phyloP scores from a whole-genome alignment of 1,139 yeast species.

The Sugiyamaella paludigena region DNA sequence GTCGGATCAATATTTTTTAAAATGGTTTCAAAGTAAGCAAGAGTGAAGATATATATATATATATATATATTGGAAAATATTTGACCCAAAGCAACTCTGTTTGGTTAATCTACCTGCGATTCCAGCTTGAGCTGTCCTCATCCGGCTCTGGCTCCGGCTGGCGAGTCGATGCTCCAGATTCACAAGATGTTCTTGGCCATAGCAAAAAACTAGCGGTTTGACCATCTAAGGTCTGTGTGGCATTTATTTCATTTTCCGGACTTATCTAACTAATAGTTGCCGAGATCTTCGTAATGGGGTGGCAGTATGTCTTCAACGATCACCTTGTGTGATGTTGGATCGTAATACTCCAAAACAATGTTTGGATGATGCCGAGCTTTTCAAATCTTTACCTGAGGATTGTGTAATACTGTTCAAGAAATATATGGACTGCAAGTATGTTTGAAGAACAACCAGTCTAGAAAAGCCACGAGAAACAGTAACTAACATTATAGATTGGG shows the following conservation, averaged over 20 bases:
- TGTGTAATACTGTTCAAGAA: conserved; percentile 83
- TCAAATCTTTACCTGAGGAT: conserved; percentile 76
- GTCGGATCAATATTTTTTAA: not conserved
- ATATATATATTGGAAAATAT: too few species aligned
- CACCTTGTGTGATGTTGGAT: conserved; percentile 92
- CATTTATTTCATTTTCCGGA: too few species aligned
- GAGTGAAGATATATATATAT: too few species aligned
- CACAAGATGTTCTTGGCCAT: too few species aligned
- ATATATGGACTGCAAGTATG: conserved; percentile 75
- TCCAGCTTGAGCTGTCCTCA: too few species aligned
- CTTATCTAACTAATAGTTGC: conserved; percentile 52
- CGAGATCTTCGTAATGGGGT: conserved; percentile 90
- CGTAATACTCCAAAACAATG: conserved; percentile 90
- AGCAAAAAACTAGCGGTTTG: too few species aligned
- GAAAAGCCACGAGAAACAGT: conserved; percentile 1
- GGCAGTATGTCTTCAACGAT: conserved; percentile 90
- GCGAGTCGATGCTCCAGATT: too few species aligned
- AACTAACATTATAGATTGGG: conserved; percentile 7
- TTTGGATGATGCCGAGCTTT: conserved; percentile 72
- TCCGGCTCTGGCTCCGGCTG: too few species aligned
- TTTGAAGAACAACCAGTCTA: conserved; percentile 8
- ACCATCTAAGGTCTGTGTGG: too few species aligned
- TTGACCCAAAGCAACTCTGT: too few species aligned
- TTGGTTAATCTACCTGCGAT: too few species aligned
- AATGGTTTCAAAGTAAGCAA: conserved; percentile 27